Percentiles rank a stretch among this genome's conserved stretches.
Conservation (phyloP, 352 stramenopile species). For the Plasmopara muralis region DNA sequence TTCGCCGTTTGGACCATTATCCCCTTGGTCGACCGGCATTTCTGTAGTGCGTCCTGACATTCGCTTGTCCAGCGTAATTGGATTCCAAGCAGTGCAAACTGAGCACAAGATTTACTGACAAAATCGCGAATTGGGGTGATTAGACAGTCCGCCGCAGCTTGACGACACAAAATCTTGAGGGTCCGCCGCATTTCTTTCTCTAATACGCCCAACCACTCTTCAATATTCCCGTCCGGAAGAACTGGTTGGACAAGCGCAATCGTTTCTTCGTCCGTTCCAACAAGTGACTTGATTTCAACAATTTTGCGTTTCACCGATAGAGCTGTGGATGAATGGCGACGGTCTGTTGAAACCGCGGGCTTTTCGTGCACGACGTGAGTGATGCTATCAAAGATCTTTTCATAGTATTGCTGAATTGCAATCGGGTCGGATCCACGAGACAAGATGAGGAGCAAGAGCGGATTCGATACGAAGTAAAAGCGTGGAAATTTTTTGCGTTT, state of each 20-base stretch:
- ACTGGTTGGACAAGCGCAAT: conserved; percentile 56
- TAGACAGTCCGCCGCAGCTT: conserved; percentile 49
- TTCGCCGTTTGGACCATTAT: conserved; percentile 85
- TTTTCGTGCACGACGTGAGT: conserved; percentile 69
- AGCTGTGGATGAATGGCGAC: conserved; percentile 8
- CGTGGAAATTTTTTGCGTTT: conserved; percentile 88
- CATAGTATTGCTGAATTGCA: conserved; percentile 81
- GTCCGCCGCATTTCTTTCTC: conserved; percentile 67
- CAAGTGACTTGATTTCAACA: conserved; percentile 65
- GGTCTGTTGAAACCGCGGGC: conserved; percentile 7
- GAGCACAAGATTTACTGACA: conserved; percentile 60
- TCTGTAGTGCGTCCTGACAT: conserved; percentile 63
- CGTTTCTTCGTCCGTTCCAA: conserved; percentile 65
- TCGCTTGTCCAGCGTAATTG: conserved; percentile 75
- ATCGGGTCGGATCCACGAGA: conserved; percentile 76
- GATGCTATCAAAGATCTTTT: conserved; percentile 84
- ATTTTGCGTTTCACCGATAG: conserved; percentile 52
- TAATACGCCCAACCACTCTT: conserved; percentile 70
- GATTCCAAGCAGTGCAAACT: conserved; percentile 72
- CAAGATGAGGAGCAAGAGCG: conserved; percentile 84
- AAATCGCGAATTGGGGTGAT: conserved; percentile 51
- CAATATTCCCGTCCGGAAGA: conserved; percentile 68
- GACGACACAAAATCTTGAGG: conserved; percentile 56
- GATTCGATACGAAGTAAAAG: conserved; percentile 91
- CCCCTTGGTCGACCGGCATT: conserved; percentile 74